Base-by-base conservation (phyloP, 805 yeast species). In the Yamadazyma endophytica region DNA sequence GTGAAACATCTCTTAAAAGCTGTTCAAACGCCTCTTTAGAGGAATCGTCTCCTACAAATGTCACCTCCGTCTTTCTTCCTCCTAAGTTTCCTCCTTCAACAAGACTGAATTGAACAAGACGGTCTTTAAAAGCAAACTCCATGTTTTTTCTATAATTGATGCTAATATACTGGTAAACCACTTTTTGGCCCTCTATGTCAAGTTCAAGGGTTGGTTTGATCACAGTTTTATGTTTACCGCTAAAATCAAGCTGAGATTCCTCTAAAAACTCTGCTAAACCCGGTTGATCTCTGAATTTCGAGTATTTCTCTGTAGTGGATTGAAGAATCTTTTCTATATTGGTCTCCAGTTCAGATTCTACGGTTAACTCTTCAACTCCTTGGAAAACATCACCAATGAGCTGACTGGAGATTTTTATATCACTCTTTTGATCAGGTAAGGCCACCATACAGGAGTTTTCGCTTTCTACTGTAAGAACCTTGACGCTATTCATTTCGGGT, bases 11-110 rank as follows among this genome's bases (percentile, higher is more conserved):
- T 19, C 47, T 45, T 17, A 66, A 18, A 27, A 66, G 43, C 5
- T 30, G 32, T 17, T 44, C 45, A 27, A 65, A 54, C 31, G 39
- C 39, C 2, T 34, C 47, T 16, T 49, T 45, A 26, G 36, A 40
- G 13, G 49, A 29, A 16, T 40, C 32, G 32, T 59, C 52, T 23
- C 73, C 64, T 28, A 73, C 68, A 39, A 77, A 51, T 38, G 65
- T 56, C 33, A 73, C 62, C 48, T 77, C 82, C 6, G 59, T 39
- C 16, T 63, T 54, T 35, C 77, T 56, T 1, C 82, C 82, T 9
- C 80, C 81, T 26, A 73, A 55, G 5, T 64, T 51, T 3, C 82
- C 82, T n/a, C 80, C 79, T 44, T 77, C 82, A 12, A 72, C 54
- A 12, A 64, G 47, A 24, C 68, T 58, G 32, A 63, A 59, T 39